Evolutionary conservation across 2,329 filamentous ascomycete genomes (phyloP).

Genomic region (Didymella segeticola): DNA sequence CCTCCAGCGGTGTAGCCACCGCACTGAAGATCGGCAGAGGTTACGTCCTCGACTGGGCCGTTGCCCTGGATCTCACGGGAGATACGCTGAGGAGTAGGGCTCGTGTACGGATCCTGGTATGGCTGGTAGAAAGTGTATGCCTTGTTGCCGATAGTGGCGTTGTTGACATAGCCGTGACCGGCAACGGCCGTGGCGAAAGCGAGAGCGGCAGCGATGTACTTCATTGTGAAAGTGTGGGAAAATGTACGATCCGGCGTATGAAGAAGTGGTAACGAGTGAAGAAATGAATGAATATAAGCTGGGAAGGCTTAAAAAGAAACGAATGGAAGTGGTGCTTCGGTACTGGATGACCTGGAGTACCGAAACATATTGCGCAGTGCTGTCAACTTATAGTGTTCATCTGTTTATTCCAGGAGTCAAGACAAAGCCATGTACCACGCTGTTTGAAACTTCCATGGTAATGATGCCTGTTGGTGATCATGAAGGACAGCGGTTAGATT

Average conservation of each 20-base stretch:
- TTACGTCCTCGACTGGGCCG: constrained; percentile 63
- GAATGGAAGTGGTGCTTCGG: constrained; percentile 27
- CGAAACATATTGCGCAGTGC: constrained; percentile 28
- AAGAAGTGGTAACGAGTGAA: constrained; percentile 11
- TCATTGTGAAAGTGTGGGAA: constrained; percentile 35
- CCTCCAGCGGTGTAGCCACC: constrained; percentile 60
- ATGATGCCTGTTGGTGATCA: constrained; percentile 31
- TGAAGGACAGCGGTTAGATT: constrained; percentile 40
- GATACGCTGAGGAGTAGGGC: constrained; percentile 56
- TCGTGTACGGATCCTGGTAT: constrained; percentile 44
- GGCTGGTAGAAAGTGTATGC: constrained; percentile 47
- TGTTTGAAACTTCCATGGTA: constrained; percentile 30
- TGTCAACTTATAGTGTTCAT: constrained; percentile 30
- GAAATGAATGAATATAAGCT: constrained; percentile 22
- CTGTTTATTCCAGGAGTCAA: constrained; percentile 25
- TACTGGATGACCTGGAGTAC: constrained; percentile 22
- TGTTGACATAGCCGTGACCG: constrained; percentile 47
- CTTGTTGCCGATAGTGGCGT: constrained; percentile 42
- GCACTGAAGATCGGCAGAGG: constrained; percentile 63
- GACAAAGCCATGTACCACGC: constrained; percentile 19
- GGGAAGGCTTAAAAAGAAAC: constrained; percentile 20
- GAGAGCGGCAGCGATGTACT: constrained; percentile 39
- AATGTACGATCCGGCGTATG: constrained; percentile 18
- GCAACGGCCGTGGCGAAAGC: constrained; percentile 38
- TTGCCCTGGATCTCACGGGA: constrained; percentile 66